These are phyloP conservation scores for Ogataea pilisensis DNA, from an alignment of 805 yeast species.

Conservation along the genomic window DNA sequence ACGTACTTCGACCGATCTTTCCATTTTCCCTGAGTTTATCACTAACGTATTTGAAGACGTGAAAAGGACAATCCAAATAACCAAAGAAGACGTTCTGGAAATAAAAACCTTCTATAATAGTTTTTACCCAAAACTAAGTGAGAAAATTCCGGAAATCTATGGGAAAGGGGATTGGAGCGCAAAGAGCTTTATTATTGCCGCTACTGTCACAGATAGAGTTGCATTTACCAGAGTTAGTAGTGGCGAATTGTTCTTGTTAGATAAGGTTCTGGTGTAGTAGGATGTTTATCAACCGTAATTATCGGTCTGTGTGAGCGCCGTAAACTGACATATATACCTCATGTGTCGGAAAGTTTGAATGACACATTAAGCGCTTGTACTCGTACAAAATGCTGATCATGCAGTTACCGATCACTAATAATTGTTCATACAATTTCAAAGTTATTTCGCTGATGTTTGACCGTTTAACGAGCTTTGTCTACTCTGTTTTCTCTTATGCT, in stretches of 20 bases:
- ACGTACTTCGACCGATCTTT: constrained; percentile 26
- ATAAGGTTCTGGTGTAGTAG: constrained; percentile 6
- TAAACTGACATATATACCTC: no score
- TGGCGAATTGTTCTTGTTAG: constrained; percentile 23
- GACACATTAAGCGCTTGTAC: no score
- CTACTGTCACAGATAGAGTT: constrained; percentile 29
- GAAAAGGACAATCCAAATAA: constrained; percentile 33
- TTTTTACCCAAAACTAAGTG: constrained; percentile 46
- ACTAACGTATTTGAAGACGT: constrained; percentile 22
- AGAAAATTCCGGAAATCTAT: constrained; percentile 40
- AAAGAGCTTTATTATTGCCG: constrained; percentile 42
- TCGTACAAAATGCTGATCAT: no score
- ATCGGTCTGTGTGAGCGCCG: no score
- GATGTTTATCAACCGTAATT: background rate
- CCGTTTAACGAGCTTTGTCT: no score
- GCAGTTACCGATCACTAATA: no score
- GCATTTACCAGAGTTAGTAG: constrained; percentile 25
- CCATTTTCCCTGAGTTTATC: constrained; percentile 51
- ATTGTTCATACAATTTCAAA: no score
- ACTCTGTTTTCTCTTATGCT: no score
- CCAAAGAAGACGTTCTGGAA: constrained; percentile 51
- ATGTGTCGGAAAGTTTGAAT: no score
- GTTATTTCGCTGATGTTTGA: no score
- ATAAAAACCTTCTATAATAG: constrained; percentile 48
- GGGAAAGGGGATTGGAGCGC: constrained; percentile 47